phyloP scores from a whole-genome alignment of 1,139 yeast genomes.

The Torulaspora globosa region DNA sequence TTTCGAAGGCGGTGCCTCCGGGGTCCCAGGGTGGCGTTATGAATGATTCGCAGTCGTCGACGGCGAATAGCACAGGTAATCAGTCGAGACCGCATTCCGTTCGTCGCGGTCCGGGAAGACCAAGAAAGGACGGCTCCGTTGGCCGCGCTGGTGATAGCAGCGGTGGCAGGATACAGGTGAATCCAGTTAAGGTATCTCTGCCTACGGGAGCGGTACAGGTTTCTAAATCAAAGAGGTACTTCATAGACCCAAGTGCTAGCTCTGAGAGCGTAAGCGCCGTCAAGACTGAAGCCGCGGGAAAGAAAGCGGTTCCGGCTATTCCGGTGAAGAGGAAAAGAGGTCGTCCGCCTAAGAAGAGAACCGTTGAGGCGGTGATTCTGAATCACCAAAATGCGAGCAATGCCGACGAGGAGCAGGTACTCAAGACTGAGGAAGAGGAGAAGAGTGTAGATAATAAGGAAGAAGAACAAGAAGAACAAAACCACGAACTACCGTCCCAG shows the following conservation, averaged over 20 bases:
- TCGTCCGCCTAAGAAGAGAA: conserved; percentile 36
- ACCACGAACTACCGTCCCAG: conserved; percentile 3
- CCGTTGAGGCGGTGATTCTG: conserved; percentile 26
- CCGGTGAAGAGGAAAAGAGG: conserved; percentile 31
- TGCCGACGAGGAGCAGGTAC: conserved; percentile 7
- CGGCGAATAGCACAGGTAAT: conserved; percentile 1
- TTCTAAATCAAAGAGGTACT: conserved; percentile 36
- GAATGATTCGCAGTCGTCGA: background rate
- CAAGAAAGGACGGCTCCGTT: conserved; percentile 28
- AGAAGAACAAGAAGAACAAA: background rate
- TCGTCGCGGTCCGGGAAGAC: conserved; percentile 37
- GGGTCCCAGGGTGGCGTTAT: background rate
- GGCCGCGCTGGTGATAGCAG: conserved; percentile 5
- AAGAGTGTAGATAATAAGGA: background rate
- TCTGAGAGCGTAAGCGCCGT: conserved; percentile 1
- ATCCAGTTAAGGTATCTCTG: conserved; percentile 20
- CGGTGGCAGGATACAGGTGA: conserved; percentile 4
- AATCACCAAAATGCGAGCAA: conserved; percentile 8
- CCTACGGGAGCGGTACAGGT: conserved; percentile 32
- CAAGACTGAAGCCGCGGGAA: conserved; percentile 4
- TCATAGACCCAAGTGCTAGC: conserved; percentile 38
- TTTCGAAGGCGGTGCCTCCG: conserved; percentile 6
- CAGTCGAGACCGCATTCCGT: conserved; percentile 15
- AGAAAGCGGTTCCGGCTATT: background rate
- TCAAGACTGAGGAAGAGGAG: conserved; percentile 6